A percentile compares a stretch with the other conserved stretches of the same genome.
Conservation (phyloP, 768 basidiomycete species). For the Russula emetica region DNA sequence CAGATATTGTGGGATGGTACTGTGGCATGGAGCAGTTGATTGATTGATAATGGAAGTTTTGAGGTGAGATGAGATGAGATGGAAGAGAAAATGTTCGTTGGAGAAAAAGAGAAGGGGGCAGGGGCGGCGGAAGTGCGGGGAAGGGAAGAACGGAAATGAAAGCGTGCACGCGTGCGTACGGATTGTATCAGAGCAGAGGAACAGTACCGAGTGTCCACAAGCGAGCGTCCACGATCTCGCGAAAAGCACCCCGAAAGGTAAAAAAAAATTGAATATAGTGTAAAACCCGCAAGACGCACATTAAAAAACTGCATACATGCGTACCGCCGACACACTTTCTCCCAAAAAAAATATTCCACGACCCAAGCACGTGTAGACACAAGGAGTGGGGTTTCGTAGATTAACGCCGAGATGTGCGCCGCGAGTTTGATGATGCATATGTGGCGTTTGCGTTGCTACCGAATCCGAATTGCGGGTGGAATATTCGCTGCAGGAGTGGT, state of each 20-base stretch:
- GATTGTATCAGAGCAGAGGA: conserved; percentile 6
- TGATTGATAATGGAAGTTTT: conserved; percentile 8
- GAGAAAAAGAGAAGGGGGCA: background rate
- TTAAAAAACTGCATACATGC: background rate
- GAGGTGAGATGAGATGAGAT: conserved; percentile 1
- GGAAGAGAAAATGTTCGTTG: conserved; percentile 12
- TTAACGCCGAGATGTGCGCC: conserved; percentile 16
- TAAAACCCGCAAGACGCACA: conserved; percentile 6
- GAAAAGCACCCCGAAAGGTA: background rate
- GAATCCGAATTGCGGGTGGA: conserved; percentile 23
- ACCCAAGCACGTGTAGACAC: background rate
- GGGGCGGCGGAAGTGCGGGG: conserved; percentile 6
- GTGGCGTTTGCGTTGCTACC: background rate
- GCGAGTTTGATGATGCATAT: background rate
- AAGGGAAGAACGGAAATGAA: conserved; percentile 23
- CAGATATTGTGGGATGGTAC: background rate
- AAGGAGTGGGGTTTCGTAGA: background rate
- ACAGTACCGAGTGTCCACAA: conserved; percentile 10
- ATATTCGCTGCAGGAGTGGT: conserved; percentile 25
- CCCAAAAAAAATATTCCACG: conserved; percentile 1
- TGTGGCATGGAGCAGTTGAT: background rate
- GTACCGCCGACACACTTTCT: conserved; percentile 3
- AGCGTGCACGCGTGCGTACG: background rate
- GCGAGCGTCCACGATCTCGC: conserved; percentile 14
- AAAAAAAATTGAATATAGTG: conserved; percentile 14